phyloP scores from a whole-genome alignment of 129 eudicot species.

The Tanacetum coccineum region DNA sequence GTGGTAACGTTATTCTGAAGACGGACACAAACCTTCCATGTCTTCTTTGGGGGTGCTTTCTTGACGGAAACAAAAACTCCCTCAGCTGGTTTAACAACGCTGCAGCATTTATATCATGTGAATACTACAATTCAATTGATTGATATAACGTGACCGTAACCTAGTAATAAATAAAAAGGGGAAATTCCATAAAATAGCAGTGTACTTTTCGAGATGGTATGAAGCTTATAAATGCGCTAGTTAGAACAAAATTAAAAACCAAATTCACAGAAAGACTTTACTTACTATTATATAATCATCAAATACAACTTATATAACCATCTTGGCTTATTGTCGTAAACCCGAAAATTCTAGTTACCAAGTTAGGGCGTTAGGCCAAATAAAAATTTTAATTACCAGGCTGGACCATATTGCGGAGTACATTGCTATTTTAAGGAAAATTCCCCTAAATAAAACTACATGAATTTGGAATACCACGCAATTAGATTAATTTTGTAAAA shows the following conservation, averaged over 20 bases:
- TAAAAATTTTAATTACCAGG: no score
- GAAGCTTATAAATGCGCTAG: no score
- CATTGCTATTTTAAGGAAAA: not conserved
- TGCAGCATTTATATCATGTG: conserved; percentile 37
- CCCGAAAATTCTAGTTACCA: no score
- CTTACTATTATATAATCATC: no score
- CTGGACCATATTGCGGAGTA: no score
- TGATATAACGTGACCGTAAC: conserved; percentile 12
- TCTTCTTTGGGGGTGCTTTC: conserved; percentile 72
- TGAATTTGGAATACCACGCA: not conserved
- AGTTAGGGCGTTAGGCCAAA: no score
- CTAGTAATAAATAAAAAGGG: conserved; percentile 4
- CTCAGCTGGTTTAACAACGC: conserved; percentile 83
- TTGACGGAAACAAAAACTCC: conserved; percentile 88
- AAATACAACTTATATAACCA: no score
- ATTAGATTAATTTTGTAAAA: conserved; percentile 11
- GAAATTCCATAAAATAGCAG: no score
- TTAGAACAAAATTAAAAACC: no score
- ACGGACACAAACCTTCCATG: conserved; percentile 80
- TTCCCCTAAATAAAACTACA: not conserved
- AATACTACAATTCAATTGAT: not conserved
- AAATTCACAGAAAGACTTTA: no score
- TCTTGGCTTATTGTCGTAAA: no score
- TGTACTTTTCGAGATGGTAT: no score
- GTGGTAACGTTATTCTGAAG: conserved; percentile 16